Evolutionary conservation across 2,329 filamentous ascomycete species (phyloP), one percentile per base, ranked within the genome.

Genomic region (Pseudocercospora fijiensis): DNA sequence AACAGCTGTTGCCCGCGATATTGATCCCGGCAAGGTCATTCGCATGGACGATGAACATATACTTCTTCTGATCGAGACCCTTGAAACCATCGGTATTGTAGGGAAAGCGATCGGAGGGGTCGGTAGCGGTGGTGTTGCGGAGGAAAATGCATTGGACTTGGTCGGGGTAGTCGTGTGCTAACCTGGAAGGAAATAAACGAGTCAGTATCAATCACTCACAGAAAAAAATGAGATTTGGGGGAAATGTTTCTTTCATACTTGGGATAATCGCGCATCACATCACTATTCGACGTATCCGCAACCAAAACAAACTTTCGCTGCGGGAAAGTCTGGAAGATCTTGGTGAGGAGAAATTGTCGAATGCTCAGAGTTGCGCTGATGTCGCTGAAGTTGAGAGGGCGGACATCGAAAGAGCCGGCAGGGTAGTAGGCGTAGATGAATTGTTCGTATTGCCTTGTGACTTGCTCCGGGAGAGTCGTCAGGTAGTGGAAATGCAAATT

Each of bases 401-500:
- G 85, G 0, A 89, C 91, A 71, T 93, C 90, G 74, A 92, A 92
- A 47, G 86, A 90, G 49, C 90, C 90, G 13, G 87, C 84, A 0
- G 90, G 90, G 74, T 93, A 93, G 6, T 84, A 91, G 72, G 86
- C 85, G 81, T 90, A 92, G 75, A 93, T 92, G 76, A 89, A 85
- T 64, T 89, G 84, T 89, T 92, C 91, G 78, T 93, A 93, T 69
- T 88, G 89, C 47, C 90, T 82, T 0, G 90, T 91, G 4, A 87
- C 83, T 75, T 93, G 90, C 77, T 92, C 90, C 0, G 90, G 90
- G 0, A 90, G 91, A 0, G 90, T 93, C 0, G 90, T 93, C 20
- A 93, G 81, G 77, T 93, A 93, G 78, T 92, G 90, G 80, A 92
- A 93, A 75, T 92, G 90, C 66, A 88, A 81, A 71, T 90, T 83